Percentiles rank a stretch among this genome's conserved stretches.
These are phyloP conservation scores for Penicillium malachiteum DNA, from an alignment of 495 filamentous ascomycete genomes.

Conservation along the genomic window DNA sequence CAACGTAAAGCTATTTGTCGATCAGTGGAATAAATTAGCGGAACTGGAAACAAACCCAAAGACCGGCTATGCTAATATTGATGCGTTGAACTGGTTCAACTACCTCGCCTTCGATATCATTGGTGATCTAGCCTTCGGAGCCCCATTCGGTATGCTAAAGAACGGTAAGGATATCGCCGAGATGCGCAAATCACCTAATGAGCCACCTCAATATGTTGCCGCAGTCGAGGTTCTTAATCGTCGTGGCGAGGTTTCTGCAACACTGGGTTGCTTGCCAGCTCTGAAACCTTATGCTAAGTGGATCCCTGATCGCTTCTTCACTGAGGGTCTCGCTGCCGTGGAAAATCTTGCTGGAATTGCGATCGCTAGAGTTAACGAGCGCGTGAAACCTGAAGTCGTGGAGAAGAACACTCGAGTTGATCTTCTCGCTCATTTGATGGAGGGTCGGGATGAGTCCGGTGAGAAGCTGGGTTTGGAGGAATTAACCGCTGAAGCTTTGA, in stretches of 20 bases:
- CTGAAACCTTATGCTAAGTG: constrained; percentile 52
- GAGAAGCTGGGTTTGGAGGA: constrained; percentile 75
- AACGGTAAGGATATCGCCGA: constrained; percentile 59
- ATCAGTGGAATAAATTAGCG: constrained; percentile 64
- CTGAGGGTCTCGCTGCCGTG: constrained; percentile 48
- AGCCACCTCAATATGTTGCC: constrained; percentile 45
- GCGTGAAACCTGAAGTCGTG: constrained; percentile 62
- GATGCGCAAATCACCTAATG: constrained; percentile 48
- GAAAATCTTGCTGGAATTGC: constrained; percentile 61
- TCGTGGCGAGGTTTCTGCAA: constrained; percentile 53
- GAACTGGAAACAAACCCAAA: constrained; percentile 42
- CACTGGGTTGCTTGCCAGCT: constrained; percentile 47
- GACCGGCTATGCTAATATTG: constrained; percentile 59
- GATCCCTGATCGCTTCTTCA: constrained; percentile 53
- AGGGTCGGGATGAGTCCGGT: constrained; percentile 80
- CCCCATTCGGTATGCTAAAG: constrained; percentile 54
- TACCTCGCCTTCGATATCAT: constrained; percentile 93
- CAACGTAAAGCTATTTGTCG: constrained; percentile 73
- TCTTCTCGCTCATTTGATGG: constrained; percentile 81
- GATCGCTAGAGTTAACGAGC: constrained; percentile 74
- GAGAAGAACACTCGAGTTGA: constrained; percentile 65
- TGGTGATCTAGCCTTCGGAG: constrained; percentile 58
- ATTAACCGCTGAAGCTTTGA: constrained; percentile 83
- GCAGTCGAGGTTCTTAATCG: constrained; percentile 56
- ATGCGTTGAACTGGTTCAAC: constrained; percentile 91